Base-by-base conservation (phyloP, 352 stramenopile species). In the Phytopythium vexans region DNA sequence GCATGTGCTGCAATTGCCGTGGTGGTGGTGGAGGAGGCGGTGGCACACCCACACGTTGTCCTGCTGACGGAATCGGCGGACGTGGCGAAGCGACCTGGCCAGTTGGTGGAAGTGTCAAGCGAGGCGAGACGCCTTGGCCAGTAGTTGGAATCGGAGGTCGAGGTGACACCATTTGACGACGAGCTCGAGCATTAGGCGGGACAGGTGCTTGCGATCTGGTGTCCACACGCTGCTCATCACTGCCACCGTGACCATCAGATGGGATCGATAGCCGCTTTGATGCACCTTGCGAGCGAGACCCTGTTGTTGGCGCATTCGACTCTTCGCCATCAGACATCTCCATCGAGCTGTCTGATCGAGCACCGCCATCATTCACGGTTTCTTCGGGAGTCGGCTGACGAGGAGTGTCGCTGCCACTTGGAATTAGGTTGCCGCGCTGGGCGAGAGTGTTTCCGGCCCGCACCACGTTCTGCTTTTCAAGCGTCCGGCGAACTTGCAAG, bases 251-350 rank as follows among this genome's bases (percentile, higher is more conserved):
- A n/a, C n/a, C 47, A 6, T 15, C 47, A 6, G 1, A 3, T 14
- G 39, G 55, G 4, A 40, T 49, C 36, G 32, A 34, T 3, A 27
- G 48, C 38, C n/a, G 35, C 6, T 33, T 39, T 39, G 1, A 14
- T 33, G 2, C 32, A 14, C 12, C 27, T 15, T 14, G 21, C 1
- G 0, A 37, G 47, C 8, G 47, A 15, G 36, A n/a, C n/a, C n/a
- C n/a, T n/a, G n/a, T n/a, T n/a, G n/a, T n/a, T n/a, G n/a, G n/a
- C n/a, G n/a, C n/a, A n/a, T n/a, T n/a, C n/a, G n/a, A n/a, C n/a
- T 81, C 72, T 39, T 86, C 74, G 12, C 48, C 70, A 46, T 89
- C 81, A 21, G 74, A 89, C 41, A 89, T 52, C 35, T 89, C 81
- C 81, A 89, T 91, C 3, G 77, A 82, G 32, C 76, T 86, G 47